These are phyloP conservation scores for Sporothrix humicola DNA, from an alignment of 2,329 filamentous ascomycete species.

Conservation along the genomic window DNA sequence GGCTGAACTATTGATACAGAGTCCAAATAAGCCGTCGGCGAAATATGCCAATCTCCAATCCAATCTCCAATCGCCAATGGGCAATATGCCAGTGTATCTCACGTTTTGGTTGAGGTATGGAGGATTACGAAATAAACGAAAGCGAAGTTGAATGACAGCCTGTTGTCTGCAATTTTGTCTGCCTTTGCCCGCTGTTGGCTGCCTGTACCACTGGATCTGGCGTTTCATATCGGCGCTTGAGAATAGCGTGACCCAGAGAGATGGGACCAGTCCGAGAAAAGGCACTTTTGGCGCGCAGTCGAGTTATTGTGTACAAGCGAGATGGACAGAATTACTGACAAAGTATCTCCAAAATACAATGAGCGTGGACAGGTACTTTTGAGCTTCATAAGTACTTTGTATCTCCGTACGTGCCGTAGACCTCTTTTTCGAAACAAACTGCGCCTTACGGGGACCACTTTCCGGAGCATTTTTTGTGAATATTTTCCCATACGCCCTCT, in stretches of 20 bases:
- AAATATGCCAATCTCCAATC: not conserved
- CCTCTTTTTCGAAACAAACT: not conserved
- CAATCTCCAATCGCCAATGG: too few species aligned
- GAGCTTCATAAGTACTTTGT: too few species aligned
- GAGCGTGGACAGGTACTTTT: too few species aligned
- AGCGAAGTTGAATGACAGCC: not conserved
- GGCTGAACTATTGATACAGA: not conserved
- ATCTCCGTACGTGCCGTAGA: not conserved
- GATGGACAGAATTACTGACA: too few species aligned
- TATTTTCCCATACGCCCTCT: too few species aligned
- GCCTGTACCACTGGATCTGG: conserved; percentile 23
- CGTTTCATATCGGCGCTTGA: conserved; percentile 26
- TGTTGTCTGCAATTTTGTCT: not conserved
- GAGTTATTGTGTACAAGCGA: not conserved
- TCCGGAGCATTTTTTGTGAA: not conserved
- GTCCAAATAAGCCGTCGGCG: not conserved
- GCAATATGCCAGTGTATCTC: not conserved
- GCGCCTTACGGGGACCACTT: conserved; percentile 20
- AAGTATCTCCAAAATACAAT: too few species aligned
- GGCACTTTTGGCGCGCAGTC: not conserved
- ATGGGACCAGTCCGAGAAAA: conserved; percentile 22
- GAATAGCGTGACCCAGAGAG: conserved; percentile 28
- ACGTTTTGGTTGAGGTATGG: not conserved
- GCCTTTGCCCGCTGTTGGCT: not conserved
- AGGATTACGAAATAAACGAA: not conserved